Conservation (phyloP, 768 basidiomycete genomes). For the Podaxis carcinomalis region DNA sequence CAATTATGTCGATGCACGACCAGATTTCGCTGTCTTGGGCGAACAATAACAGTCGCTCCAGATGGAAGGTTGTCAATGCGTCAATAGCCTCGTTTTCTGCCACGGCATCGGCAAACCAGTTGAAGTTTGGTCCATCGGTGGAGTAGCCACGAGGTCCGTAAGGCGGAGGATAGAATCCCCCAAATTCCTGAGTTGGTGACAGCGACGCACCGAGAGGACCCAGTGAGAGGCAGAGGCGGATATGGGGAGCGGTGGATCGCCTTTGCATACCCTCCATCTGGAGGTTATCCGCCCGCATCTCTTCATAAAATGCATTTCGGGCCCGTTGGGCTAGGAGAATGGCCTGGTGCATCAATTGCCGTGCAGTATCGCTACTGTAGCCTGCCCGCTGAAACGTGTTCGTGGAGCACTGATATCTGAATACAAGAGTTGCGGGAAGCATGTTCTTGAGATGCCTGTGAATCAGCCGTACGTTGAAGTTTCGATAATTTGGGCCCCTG, state of each 20-base stretch:
- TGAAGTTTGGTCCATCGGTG: slow-evolving; percentile 30
- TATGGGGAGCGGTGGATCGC: slow-evolving; percentile 10
- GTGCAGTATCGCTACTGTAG: slow-evolving; percentile 37
- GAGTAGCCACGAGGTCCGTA: slow-evolving; percentile 55
- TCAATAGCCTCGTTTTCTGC: slow-evolving; percentile 38
- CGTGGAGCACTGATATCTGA: slow-evolving; percentile 65
- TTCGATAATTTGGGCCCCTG: slow-evolving; percentile 62
- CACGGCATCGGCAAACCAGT: slow-evolving; percentile 32
- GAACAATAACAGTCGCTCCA: slow-evolving; percentile 54
- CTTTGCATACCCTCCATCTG: slow-evolving; percentile 5
- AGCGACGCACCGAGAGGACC: slow-evolving; percentile 74
- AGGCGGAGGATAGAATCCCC: slow-evolving; percentile 72
- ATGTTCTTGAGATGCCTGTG: neutral
- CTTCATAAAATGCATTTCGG: slow-evolving; percentile 12
- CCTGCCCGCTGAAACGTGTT: slow-evolving; percentile 50
- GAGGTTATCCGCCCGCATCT: slow-evolving; percentile 21
- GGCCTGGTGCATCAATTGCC: slow-evolving; percentile 46
- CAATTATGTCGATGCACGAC: slow-evolving; percentile 55
- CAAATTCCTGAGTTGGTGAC: slow-evolving; percentile 64
- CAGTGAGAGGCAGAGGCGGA: slow-evolving; percentile 62
- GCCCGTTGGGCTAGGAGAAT: slow-evolving; percentile 50
- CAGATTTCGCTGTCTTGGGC: slow-evolving; percentile 45
- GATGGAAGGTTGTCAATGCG: slow-evolving; percentile 59
- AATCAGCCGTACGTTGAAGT: slow-evolving; percentile 55
- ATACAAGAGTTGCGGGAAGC: neutral